These are phyloP conservation scores for Phytophthora litchii DNA, from an alignment of 352 stramenopile species.

Conservation along the genomic window DNA sequence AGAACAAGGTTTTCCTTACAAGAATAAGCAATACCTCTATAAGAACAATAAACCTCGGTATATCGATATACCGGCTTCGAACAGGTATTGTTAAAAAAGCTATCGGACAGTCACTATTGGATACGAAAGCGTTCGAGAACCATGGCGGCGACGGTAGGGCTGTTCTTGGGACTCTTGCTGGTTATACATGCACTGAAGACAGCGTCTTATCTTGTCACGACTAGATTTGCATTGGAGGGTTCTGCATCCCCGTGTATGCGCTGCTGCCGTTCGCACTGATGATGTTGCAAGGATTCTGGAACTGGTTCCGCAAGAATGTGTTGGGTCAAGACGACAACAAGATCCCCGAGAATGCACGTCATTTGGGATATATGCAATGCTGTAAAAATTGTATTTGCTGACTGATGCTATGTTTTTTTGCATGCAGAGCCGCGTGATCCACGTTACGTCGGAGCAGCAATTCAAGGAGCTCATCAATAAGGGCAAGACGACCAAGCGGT, in stretches of 20 bases:
- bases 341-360: slow-evolving; percentile 54
- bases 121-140: slow-evolving; percentile 6
- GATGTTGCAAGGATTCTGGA: slow-evolving; percentile 70
- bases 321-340: slow-evolving; percentile 57
- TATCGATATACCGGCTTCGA: neutral
- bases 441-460: slow-evolving; percentile 71
- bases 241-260: slow-evolving; percentile 83
- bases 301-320: slow-evolving; percentile 71
- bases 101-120: slow-evolving; percentile 1
- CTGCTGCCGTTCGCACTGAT: slow-evolving; percentile 76
- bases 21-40: slow-evolving; percentile 12
- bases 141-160: slow-evolving; percentile 44
- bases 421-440: slow-evolving; percentile 65
- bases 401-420: neutral
- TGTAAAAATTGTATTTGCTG: neutral
- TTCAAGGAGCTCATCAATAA: slow-evolving; percentile 79
- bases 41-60: slow-evolving; percentile 22
- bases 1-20: slow-evolving; percentile 21
- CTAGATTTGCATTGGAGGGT: slow-evolving; percentile 81
- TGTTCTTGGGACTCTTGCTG: neutral
- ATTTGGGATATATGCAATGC: neutral
- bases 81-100: slow-evolving; percentile 2
- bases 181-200: neutral
- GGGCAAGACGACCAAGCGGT: slow-evolving; percentile 69
- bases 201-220: too few species aligned